Conservation (phyloP, 371 early-diverging fungal species). For the Syncephalis fuscata region DNA sequence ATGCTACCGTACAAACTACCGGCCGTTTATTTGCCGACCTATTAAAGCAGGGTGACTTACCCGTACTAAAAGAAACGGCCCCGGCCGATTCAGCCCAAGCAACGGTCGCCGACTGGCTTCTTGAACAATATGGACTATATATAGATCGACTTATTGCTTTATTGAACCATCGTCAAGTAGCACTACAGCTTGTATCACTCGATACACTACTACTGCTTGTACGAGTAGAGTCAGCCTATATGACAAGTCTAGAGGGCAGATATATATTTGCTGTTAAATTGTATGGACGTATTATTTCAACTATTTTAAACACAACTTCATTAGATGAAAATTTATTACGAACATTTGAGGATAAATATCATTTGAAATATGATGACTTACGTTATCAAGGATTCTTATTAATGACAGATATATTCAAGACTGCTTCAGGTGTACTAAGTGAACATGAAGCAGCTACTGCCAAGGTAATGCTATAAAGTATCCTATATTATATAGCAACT, state of each 20-base stretch:
- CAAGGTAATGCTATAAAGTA: neutral
- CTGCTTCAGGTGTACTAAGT: neutral
- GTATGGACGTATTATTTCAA: conserved; percentile 30
- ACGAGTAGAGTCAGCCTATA: conserved; percentile 33
- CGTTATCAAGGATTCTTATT: conserved; percentile 39
- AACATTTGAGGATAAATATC: conserved; percentile 44
- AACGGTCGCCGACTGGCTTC: conserved; percentile 54
- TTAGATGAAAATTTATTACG: conserved; percentile 37
- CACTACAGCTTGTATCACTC: conserved; percentile 53
- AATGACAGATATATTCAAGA: conserved; percentile 43
- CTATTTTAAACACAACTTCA: conserved; percentile 28
- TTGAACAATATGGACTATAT: conserved; percentile 46
- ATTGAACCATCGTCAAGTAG: conserved; percentile 41
- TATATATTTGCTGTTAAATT: conserved; percentile 30
- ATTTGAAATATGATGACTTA: conserved; percentile 66
- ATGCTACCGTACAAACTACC: conserved; percentile 52
- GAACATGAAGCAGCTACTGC: neutral
- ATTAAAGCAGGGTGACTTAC: conserved; percentile 45
- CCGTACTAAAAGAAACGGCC: conserved; percentile 14
- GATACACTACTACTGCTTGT: conserved; percentile 43
- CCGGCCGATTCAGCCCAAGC: conserved; percentile 19
- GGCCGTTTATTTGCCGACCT: conserved; percentile 49
- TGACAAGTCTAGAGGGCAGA: conserved; percentile 12
- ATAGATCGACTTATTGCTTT: conserved; percentile 23
- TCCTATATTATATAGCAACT: too few species aligned